Conservation (phyloP, 495 filamentous ascomycete species). For the Tetracladium setigerum region DNA sequence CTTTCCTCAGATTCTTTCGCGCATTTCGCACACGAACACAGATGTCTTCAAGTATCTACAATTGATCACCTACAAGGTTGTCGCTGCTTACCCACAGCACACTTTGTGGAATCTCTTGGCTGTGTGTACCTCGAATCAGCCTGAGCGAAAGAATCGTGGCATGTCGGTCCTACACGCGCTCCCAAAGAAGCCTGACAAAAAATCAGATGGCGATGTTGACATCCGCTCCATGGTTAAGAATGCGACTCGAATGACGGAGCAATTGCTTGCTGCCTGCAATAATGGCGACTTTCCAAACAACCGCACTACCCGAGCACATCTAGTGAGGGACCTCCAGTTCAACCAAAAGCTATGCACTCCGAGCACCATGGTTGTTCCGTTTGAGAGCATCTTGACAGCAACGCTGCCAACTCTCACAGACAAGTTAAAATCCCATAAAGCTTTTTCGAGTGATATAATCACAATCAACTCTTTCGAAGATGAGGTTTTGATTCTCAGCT, state of each 20-base stretch:
- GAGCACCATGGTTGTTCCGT: constrained; percentile 76
- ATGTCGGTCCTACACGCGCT: constrained; percentile 38
- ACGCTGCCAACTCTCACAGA: constrained; percentile 71
- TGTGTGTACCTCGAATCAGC: constrained; percentile 52
- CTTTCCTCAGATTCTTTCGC: constrained; percentile 82
- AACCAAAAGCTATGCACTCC: constrained; percentile 72
- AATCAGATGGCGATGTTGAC: constrained; percentile 31
- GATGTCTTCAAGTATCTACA: constrained; percentile 69
- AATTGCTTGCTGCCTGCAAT: constrained; percentile 74
- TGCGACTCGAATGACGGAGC: constrained; percentile 76
- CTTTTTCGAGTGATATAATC: constrained; percentile 61
- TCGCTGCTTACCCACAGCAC: constrained; percentile 74
- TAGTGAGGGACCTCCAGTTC: constrained; percentile 71
- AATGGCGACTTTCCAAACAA: constrained; percentile 63
- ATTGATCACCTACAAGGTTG: constrained; percentile 73
- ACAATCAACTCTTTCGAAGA: constrained; percentile 62
- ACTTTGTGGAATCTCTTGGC: constrained; percentile 90
- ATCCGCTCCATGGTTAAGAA: constrained; percentile 65
- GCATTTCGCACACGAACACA: constrained; percentile 77
- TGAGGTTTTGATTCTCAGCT: constrained; percentile 81
- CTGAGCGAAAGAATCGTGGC: constrained; percentile 46
- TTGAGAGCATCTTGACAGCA: constrained; percentile 76
- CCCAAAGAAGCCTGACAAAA: constrained; percentile 26
- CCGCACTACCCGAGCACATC: constrained; percentile 53
- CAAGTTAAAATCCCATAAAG: constrained; percentile 62